phyloP scores from a whole-genome alignment of 371 early-diverging fungal species.

The Dinochytrium kinnereticum region DNA sequence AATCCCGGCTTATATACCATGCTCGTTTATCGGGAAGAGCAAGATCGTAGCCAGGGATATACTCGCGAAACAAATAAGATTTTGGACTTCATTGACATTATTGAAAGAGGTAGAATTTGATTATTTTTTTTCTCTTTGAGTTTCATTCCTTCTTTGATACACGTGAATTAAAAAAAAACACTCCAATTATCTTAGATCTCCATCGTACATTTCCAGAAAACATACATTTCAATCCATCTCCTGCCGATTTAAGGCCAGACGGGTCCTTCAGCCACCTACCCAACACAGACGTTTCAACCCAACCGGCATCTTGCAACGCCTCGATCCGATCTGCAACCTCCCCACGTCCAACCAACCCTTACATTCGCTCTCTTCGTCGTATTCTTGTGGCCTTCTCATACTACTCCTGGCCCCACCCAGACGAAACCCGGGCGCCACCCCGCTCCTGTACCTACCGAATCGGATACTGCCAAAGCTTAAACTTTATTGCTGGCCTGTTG shows the following conservation, averaged over 20 bases:
- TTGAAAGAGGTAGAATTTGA: constrained; percentile 68
- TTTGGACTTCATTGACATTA: constrained; percentile 76
- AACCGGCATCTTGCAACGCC: neutral
- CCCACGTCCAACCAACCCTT: constrained; percentile 31
- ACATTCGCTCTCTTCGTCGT: constrained; percentile 67
- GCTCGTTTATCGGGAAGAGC: constrained; percentile 60
- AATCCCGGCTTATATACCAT: constrained; percentile 68
- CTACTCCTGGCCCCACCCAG: constrained; percentile 53
- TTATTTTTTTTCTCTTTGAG: neutral
- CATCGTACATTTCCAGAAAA: constrained; percentile 86
- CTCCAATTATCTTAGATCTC: constrained; percentile 55
- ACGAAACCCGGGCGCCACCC: constrained; percentile 28
- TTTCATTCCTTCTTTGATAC: neutral
- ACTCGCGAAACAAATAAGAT: constrained; percentile 51
- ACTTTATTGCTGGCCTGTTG: constrained; percentile 79
- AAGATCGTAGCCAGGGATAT: constrained; percentile 48
- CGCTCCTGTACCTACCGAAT: constrained; percentile 55
- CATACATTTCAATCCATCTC: constrained; percentile 57
- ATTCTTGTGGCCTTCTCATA: constrained; percentile 73
- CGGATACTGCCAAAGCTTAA: constrained; percentile 87
- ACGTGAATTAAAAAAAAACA: neutral
- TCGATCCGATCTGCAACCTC: neutral
- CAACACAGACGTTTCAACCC: neutral
- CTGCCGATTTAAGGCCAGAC: constrained; percentile 3
- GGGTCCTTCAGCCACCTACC: constrained; percentile 14